Conservation (phyloP, 768 basidiomycete genomes). For the Podaxis mareebaensis region DNA sequence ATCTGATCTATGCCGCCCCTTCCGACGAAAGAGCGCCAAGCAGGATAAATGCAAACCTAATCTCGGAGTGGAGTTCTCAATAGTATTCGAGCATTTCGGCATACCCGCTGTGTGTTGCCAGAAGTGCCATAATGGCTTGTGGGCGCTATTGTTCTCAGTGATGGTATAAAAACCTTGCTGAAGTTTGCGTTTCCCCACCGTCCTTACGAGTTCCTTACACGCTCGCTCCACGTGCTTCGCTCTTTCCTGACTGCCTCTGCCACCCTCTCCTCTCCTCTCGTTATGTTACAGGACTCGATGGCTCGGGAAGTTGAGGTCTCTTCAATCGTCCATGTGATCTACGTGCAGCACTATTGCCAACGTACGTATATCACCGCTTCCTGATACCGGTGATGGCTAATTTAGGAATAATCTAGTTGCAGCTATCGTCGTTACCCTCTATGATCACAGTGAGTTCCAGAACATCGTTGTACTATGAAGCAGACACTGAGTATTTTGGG, state of each 20-base stretch:
- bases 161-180: background rate
- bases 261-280: background rate
- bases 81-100: background rate
- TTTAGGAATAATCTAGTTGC: conserved; percentile 18
- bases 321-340: background rate
- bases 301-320: background rate
- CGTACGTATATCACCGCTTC: conserved; percentile 16
- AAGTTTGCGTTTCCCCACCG: background rate
- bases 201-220: too few species aligned
- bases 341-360: conserved; percentile 26
- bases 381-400: background rate
- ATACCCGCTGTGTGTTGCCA: background rate
- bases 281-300: background rate
- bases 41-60: background rate
- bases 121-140: background rate
- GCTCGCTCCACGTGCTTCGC: background rate
- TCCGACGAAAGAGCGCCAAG: background rate
- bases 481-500: background rate
- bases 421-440: conserved; percentile 22
- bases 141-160: background rate
- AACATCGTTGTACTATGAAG: background rate
- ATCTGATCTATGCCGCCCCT: conserved; percentile 23
- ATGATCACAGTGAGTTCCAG: conserved; percentile 24
- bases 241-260: background rate
- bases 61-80: background rate